Evolutionary conservation across 192 early-diverging fungal genomes (phyloP).

Genomic region (Coemansia sp.): DNA sequence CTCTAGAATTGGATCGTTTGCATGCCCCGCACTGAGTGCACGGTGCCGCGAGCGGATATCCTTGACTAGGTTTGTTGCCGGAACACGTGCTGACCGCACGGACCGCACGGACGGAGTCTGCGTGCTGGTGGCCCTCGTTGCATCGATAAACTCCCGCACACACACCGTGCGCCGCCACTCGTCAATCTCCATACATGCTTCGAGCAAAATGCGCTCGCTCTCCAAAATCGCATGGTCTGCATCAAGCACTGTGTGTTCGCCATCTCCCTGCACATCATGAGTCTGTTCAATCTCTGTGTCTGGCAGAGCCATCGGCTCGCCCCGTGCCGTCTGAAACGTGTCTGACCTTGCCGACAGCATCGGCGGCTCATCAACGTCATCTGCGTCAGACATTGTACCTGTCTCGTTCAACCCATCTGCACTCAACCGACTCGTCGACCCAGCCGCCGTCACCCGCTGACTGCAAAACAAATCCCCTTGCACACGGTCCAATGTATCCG

Average conservation of each 20-base stretch:
- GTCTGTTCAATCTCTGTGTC: too few relatives aligned
- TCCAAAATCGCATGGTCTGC: constrained; percentile 7
- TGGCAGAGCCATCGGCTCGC: constrained; percentile 11
- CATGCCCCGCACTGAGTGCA: constrained; percentile 1
- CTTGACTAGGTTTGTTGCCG: constrained; percentile 15
- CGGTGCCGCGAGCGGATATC: constrained; percentile 21
- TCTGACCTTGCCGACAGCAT: constrained; percentile 20
- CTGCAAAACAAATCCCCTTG: constrained; percentile 27
- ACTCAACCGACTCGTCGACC: constrained; percentile 5
- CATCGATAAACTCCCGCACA: constrained; percentile 22
- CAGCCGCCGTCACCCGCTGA: not conserved
- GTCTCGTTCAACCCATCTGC: not conserved
- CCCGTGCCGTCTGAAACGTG: constrained; percentile 37
- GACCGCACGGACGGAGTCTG: constrained; percentile 21
- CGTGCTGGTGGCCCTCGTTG: not conserved
- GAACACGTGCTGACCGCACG: constrained; percentile 7
- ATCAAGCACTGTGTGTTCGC: not conserved
- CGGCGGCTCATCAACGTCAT: constrained; percentile 9
- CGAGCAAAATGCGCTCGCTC: constrained; percentile 22
- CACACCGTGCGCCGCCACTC: constrained; percentile 45
- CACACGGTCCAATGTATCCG: constrained; percentile 27
- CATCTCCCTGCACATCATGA: too few relatives aligned
- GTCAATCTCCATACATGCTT: constrained; percentile 37
- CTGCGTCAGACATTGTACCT: not conserved
- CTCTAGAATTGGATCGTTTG: not conserved